Base-by-base conservation (phyloP, 306 rosid species). In the Cyamopsis tetragonoloba region DNA sequence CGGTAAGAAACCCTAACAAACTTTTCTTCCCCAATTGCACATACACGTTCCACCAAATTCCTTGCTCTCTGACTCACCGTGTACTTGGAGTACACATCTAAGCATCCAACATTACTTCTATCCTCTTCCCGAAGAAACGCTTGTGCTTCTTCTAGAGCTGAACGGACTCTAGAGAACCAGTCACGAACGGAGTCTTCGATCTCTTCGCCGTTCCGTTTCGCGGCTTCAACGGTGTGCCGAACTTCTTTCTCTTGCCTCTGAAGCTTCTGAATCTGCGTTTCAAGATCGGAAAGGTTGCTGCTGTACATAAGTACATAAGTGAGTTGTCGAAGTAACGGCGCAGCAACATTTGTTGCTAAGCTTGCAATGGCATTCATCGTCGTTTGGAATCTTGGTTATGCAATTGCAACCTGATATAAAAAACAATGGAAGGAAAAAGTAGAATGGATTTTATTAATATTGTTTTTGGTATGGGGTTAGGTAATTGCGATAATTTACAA, bases 201-300 rank as follows among this genome's bases (percentile, higher is more conserved):
- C 75, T 73, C 79, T 42, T 79, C 76, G 0, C 76, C 83, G 0
- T 11, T 62, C 32, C 79, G 54, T 17, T 68, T 68, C 4, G 76
- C 79, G 4, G 76, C 68, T 15, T 79, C 79, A 19, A 79, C 79
- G 1, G 43, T 46, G 66, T 73, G 83, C 32, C 26, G 48, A 48
- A 79, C 47, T 22, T 62, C 78, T 10, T 68, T 66, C 41, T 27
- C 75, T 6, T 28, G 58, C n/a, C 48, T 10, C 44, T 61, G 56
- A 50, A 79, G 50, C 69, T n/a, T 68, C 48, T 73, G 63, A 4
- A 73, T n/a, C 66, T 79, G 19, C 4, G 1, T 7, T 38, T 79
- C 71, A 0, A 79, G 79, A 3, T 68, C 30, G 0, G 3, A 9
- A 26, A 73, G 32, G 55, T 79, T 18, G 2, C 49, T 62, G 58